Base-by-base conservation (phyloP, 176 grass and related monocot genomes). In the Rhynchospora pubera region DNA sequence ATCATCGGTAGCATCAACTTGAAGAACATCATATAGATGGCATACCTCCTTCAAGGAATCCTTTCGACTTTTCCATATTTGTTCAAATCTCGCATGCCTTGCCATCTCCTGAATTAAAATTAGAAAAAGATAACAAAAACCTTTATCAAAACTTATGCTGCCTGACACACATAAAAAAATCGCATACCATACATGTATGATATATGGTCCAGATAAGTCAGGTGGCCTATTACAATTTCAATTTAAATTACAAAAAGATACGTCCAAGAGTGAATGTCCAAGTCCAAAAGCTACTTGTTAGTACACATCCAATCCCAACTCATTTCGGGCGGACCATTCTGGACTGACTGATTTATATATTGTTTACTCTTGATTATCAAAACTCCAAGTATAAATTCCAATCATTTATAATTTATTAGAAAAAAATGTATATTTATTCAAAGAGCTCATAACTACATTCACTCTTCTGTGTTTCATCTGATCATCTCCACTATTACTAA, bases 51-150 rank as follows among this genome's bases (percentile, higher is more conserved):
- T 87, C 11, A 97, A 55, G 6, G 90, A 89, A 42, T 94, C 90
- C 73, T 77, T 97, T 67, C 95, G 84, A 77, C 88, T 94, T 62
- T 78, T 92, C 94, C 94, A 94, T 88, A 97, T 93, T 91, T 97
- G 95, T 79, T 88, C 81, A 89, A 94, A 97, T 43, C 92, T 92
- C 73, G 95, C 87, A 92, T 87, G 91, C 90, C 88, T 91, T 88
- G 77, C 87, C 62, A 88, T 69, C 72, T 93, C 76, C 94, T 97
- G 61, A 85, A 74, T 51, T 24, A 43, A 53, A 39, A 82, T 18
- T 32, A 24, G 65, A 63, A 44, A 12, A 68, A 26, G 62, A 92
- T 71, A 26, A 85, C 30, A 63, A 32, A 53, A 76, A 53, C 22
- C 22, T 53, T 28, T 12, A 8, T 76, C 30, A 13, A 11, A 55